phyloP scores from a whole-genome alignment of 2,329 filamentous ascomycete genomes.

The Botrytis medusae region DNA sequence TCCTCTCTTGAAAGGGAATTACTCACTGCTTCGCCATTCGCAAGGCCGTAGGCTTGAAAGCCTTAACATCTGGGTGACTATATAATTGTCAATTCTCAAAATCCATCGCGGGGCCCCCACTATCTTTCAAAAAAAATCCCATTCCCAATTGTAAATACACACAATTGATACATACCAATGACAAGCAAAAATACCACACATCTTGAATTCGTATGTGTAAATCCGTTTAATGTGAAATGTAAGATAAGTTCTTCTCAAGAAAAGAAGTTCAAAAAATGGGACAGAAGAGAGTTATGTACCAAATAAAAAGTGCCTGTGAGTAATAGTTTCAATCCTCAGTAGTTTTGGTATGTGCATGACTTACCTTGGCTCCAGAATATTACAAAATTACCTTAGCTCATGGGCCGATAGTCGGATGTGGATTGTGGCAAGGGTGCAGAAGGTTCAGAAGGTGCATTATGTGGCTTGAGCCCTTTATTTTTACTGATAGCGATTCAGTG shows the following conservation, averaged over 20 bases:
- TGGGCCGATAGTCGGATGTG: slow-evolving; percentile 15
- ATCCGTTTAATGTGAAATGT: neutral
- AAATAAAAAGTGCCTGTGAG: neutral
- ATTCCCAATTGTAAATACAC: slow-evolving; percentile 3
- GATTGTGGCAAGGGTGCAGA: neutral
- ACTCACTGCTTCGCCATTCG: slow-evolving; percentile 89
- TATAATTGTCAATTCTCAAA: slow-evolving; percentile 57
- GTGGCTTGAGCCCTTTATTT: neutral
- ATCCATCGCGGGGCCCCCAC: slow-evolving; percentile 26
- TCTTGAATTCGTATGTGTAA: slow-evolving; percentile 22
- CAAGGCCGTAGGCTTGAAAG: slow-evolving; percentile 93
- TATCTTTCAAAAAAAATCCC: neutral
- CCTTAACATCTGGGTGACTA: slow-evolving; percentile 70
- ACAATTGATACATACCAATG: slow-evolving; percentile 48
- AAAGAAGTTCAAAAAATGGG: neutral
- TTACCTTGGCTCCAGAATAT: slow-evolving; percentile 2
- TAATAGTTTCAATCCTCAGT: slow-evolving; percentile 11
- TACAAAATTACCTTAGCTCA: slow-evolving; percentile 12
- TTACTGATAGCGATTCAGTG: neutral
- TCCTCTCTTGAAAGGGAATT: too few relatives aligned
- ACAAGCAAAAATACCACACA: slow-evolving; percentile 72
- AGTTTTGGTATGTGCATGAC: slow-evolving; percentile 9
- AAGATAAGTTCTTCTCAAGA: neutral
- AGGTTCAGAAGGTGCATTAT: neutral
- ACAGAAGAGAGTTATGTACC: neutral